Evolutionary conservation across 176 grass and related monocot species (phyloP).

Genomic region (Oryza nivara): DNA sequence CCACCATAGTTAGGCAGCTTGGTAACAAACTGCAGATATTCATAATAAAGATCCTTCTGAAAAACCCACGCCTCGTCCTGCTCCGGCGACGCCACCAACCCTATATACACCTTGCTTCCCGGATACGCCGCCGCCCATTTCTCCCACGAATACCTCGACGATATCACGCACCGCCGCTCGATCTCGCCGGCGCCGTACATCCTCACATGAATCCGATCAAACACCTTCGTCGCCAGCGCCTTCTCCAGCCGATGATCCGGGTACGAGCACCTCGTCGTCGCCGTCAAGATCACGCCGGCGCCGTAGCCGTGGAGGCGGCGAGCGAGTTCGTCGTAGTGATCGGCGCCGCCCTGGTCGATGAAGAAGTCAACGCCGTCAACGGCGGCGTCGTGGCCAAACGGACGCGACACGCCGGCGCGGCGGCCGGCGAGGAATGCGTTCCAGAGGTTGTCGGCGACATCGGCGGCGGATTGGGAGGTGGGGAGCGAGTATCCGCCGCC

Average conservation of each 20-base stretch:
- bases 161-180: constrained; percentile 8
- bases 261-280: constrained; percentile 53
- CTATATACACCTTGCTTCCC: background rate
- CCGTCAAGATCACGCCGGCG: constrained; percentile 31
- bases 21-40: background rate
- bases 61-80: background rate
- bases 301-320: background rate
- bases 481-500: no score
- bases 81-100: constrained; percentile 25
- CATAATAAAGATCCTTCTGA: constrained; percentile 2
- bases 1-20: constrained; percentile 18
- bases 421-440: no score
- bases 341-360: background rate
- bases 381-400: background rate
- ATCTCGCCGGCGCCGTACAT: constrained; percentile 54
- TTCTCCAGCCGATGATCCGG: constrained; percentile 28
- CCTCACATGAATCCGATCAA: constrained; percentile 63
- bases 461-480: no score
- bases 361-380: background rate
- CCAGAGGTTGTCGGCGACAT: no score
- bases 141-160: background rate
- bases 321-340: constrained; percentile 33
- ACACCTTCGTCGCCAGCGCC: constrained; percentile 53
- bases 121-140: constrained; percentile 43
- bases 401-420: no score